phyloP scores from a whole-genome alignment of 1,284 basidiomycete genomes.

The Trametes hirsuta region DNA sequence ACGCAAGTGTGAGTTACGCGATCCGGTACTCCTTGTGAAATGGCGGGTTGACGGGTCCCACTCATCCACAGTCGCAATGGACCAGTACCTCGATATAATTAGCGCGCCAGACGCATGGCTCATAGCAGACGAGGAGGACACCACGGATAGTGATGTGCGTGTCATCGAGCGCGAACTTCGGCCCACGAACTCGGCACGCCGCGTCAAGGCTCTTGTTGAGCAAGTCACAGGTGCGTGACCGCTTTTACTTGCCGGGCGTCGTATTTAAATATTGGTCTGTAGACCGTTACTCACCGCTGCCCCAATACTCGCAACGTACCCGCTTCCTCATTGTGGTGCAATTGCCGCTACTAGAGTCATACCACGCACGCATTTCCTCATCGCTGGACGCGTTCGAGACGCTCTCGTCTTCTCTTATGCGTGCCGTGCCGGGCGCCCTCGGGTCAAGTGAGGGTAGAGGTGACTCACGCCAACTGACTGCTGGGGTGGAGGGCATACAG shows the following conservation, averaged over 20 bases:
- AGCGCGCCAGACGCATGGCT: conserved; percentile 85
- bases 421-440: conserved; percentile 90
- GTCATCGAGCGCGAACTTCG: conserved; percentile 49
- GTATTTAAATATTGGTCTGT: not conserved
- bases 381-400: conserved; percentile 94
- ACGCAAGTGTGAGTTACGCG: conserved; percentile 68
- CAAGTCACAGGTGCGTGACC: conserved; percentile 77
- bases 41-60: not conserved
- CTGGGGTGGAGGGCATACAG: conserved; percentile 79
- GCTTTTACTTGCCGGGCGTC: not conserved
- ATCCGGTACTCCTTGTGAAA: no score
- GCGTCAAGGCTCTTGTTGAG: conserved; percentile 82
- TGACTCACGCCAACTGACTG: conserved; percentile 66
- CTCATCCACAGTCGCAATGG: conserved; percentile 63
- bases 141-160: conserved; percentile 43
- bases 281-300: conserved; percentile 91
- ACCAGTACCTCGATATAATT: conserved; percentile 84
- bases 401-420: conserved; percentile 83
- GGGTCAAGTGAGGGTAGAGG: conserved; percentile 47
- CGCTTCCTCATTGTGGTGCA: conserved; percentile 88
- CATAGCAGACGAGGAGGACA: conserved; percentile 72
- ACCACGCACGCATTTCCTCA: conserved; percentile 77
- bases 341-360: conserved; percentile 81
- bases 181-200: conserved; percentile 80
- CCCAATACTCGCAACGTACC: conserved; percentile 74